These are phyloP conservation scores for Westerdykella sp. DNA, from an alignment of 2,329 filamentous ascomycete genomes.

Conservation along the genomic window DNA sequence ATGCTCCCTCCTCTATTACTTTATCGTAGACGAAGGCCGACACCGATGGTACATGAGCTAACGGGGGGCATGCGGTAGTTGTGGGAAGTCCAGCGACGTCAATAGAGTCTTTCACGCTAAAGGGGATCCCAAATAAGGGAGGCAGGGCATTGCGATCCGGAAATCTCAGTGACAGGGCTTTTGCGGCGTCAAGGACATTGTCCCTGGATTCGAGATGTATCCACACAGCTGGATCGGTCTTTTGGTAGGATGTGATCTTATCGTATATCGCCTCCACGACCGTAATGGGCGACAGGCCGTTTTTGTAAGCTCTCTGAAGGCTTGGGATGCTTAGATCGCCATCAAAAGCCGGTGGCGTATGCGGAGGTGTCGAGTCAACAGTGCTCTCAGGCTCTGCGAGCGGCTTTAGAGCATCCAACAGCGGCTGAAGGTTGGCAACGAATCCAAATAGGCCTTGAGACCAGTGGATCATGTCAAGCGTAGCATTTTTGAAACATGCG, in stretches of 20 bases:
- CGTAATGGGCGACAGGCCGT: constrained; percentile 40
- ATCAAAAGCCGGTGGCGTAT: constrained; percentile 36
- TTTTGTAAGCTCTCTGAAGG: constrained; percentile 42
- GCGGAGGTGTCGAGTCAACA: constrained; percentile 22
- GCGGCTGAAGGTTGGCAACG: constrained; percentile 41
- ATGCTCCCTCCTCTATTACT: constrained; percentile 47
- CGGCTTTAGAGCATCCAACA: constrained; percentile 24
- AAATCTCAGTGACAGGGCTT: constrained; percentile 38
- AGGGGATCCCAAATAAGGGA: constrained; percentile 52
- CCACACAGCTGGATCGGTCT: constrained; percentile 48
- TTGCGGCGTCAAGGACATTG: constrained; percentile 38
- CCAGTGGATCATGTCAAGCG: constrained; percentile 47
- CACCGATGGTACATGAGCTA: constrained; percentile 42
- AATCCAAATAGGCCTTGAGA: constrained; percentile 51
- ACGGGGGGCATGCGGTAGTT: constrained; percentile 48
- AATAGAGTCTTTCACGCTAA: constrained; percentile 53
- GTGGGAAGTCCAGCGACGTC: constrained; percentile 48
- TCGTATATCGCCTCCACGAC: constrained; percentile 43
- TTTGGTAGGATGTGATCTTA: constrained; percentile 46
- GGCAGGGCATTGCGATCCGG: constrained; percentile 37
- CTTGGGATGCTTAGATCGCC: constrained; percentile 41
- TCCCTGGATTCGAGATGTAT: constrained; percentile 41
- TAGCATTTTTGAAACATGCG: constrained; percentile 40
- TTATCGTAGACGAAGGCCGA: constrained; percentile 49
- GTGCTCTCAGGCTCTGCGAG: constrained; percentile 2